phyloP scores from a whole-genome alignment of 495 filamentous ascomycete genomes.

The Aspergillus leporis region DNA sequence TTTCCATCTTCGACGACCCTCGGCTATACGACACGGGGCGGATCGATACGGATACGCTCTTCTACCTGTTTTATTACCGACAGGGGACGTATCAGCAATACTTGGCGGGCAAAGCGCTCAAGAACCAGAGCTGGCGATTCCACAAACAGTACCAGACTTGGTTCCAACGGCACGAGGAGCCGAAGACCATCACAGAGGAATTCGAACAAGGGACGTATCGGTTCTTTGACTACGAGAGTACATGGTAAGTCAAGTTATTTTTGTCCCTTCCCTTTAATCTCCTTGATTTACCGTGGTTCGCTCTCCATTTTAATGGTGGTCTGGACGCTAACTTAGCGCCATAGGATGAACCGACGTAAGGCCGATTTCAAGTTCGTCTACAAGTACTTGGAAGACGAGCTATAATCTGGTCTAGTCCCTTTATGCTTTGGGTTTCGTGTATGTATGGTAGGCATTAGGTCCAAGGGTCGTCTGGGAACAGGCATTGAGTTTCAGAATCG shows the following conservation, averaged over 20 bases:
- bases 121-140: slow-evolving; percentile 97
- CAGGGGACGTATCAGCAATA: slow-evolving; percentile 96
- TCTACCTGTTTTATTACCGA: slow-evolving; percentile 98
- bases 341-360: slow-evolving; percentile 98
- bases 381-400: slow-evolving; percentile 92
- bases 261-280: slow-evolving; percentile 10
- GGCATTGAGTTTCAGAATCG: slow-evolving; percentile 7
- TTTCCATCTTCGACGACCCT: slow-evolving; percentile 87
- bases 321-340: slow-evolving; percentile 4
- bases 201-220: slow-evolving; percentile 98
- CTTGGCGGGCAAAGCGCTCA: slow-evolving; percentile 91
- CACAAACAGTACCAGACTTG: slow-evolving; percentile 99
- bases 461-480: background rate
- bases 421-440: background rate
- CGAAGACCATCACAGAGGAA: slow-evolving; percentile 96
- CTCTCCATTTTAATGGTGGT: slow-evolving; percentile 2
- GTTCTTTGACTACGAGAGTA: slow-evolving; percentile 99
- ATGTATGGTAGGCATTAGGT: slow-evolving; percentile 4
- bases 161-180: slow-evolving; percentile 98
- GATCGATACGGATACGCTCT: slow-evolving; percentile 94
- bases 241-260: slow-evolving; percentile 68
- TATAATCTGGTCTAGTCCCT: slow-evolving; percentile 48
- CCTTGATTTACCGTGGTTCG: background rate
- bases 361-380: slow-evolving; percentile 98
- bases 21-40: slow-evolving; percentile 70